Evolutionary conservation across 768 basidiomycete genomes (phyloP).

Genomic region (Phaeolepiota aurea): DNA sequence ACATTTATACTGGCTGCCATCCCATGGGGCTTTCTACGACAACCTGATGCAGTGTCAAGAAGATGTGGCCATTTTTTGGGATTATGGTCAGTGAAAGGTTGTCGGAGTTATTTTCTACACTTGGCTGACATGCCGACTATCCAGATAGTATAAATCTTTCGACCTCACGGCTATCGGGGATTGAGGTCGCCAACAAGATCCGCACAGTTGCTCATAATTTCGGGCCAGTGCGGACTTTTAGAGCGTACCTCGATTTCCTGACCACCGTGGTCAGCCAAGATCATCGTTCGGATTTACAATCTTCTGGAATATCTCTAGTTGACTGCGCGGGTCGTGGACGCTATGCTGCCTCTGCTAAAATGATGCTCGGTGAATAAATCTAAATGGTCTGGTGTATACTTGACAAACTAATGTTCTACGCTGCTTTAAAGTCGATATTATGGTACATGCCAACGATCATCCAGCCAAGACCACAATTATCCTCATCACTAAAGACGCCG

Average conservation of each 20-base stretch:
- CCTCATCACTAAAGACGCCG: slow-evolving; percentile 51
- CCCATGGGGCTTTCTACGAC: too few relatives aligned
- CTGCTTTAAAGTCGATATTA: slow-evolving; percentile 44
- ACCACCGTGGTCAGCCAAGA: slow-evolving; percentile 5
- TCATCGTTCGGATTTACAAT: slow-evolving; percentile 20
- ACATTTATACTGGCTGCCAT: too few relatives aligned
- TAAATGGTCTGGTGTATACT: neutral
- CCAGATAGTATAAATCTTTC: slow-evolving; percentile 12
- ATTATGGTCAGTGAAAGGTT: slow-evolving; percentile 16
- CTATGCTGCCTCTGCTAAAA: too few relatives aligned
- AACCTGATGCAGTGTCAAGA: slow-evolving; percentile 7
- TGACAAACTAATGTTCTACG: neutral
- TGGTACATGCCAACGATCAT: slow-evolving; percentile 49
- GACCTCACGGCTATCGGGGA: slow-evolving; percentile 8
- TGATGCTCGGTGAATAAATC: neutral
- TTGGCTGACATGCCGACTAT: too few relatives aligned
- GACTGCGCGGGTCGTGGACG: slow-evolving; percentile 24
- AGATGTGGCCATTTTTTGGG: slow-evolving; percentile 17
- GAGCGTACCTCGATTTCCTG: slow-evolving; percentile 14
- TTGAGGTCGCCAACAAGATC: slow-evolving; percentile 16
- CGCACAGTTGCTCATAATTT: slow-evolving; percentile 10
- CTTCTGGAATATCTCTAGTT: slow-evolving; percentile 21
- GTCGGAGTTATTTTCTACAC: neutral
- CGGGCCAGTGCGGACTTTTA: slow-evolving; percentile 14
- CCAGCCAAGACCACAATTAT: slow-evolving; percentile 37